These are phyloP conservation scores for Apostasia shenzhenica DNA, from an alignment of 106 monocot genomes.

Conservation along the genomic window DNA sequence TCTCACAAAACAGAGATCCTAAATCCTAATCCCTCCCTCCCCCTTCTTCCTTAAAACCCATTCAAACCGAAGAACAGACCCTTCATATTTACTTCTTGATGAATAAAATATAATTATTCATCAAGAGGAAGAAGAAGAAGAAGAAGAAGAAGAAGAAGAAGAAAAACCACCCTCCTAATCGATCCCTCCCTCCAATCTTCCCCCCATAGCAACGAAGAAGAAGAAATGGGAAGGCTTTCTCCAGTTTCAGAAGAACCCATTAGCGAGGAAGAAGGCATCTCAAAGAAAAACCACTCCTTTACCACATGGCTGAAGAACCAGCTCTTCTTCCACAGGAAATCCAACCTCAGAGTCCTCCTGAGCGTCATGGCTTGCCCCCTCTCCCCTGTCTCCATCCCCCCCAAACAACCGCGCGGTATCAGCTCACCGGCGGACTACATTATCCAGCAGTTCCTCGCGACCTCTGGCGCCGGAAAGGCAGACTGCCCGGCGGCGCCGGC, in stretches of 20 bases:
- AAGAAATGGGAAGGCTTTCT: constrained; percentile 41
- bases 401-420: constrained; percentile 16
- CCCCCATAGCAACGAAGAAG: neutral
- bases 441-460: constrained; percentile 62
- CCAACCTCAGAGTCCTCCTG: constrained; percentile 56
- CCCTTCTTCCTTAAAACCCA: too few relatives aligned
- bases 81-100: too few relatives aligned
- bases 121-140: constrained; percentile 1
- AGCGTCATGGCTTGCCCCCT: constrained; percentile 89
- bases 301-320: constrained; percentile 43
- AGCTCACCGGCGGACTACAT: constrained; percentile 59
- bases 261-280: constrained; percentile 19
- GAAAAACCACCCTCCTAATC: neutral
- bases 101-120: too few relatives aligned
- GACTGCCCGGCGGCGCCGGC: constrained; percentile 13
- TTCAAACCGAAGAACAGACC: too few relatives aligned
- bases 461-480: constrained; percentile 44
- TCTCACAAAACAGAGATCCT: neutral
- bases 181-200: too few relatives aligned
- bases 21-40: neutral
- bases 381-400: constrained; percentile 50
- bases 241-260: constrained; percentile 68
- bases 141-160: neutral
- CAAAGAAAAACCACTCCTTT: constrained; percentile 24
- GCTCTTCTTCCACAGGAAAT: constrained; percentile 25